Base-by-base conservation (phyloP, 1,284 basidiomycete genomes). In the Entoloma clypeatum region DNA sequence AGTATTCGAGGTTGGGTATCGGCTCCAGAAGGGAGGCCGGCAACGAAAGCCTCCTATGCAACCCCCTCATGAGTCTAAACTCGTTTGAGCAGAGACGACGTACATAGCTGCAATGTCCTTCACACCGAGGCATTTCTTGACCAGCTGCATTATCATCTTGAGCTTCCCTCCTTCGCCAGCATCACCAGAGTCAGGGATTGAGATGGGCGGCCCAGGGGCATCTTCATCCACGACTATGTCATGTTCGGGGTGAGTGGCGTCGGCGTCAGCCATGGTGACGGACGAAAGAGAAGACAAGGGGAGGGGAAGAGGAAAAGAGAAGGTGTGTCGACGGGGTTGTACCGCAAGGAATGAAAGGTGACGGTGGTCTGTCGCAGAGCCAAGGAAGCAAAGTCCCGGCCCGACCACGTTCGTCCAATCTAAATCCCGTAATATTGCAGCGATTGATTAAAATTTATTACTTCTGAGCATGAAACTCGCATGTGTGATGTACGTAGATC, bases 1-100 rank as follows among this genome's bases (percentile, higher is more conserved):
- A 95, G 65, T 92, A 94, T 65, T 96, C 93, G 40, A 97, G 76
- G 63, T 95, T 96, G 3, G 92, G 92, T 55, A 93, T 78, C 4
- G 92, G 92, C 58, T 95, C 92, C 27, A 95, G 75, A 36, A 95
- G 63, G 18, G 90, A 93, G 9, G 92, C 91, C 2, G 92, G 92
- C 33, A 95, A 69, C 0, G 91, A 94, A 18, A 95, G 69, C 42
- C 91, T 87, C 77, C 91, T 92, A 47, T 35, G 30, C 34, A 22
- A 9, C 21, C 33, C 11, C 3, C 17, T 19, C 3, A 28, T 24
- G 13, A 35, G 27, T 14, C 19, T 8, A 18, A 18, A 26, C 14
- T 31, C 3, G 22, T 27, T 31, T 11, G 27, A n/a, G 21, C 11
- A 25, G 8, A 50, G 18, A 36, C 51, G n/a, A 71, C 77, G 55